These are phyloP conservation scores for Lumnitzera racemosa DNA, from an alignment of 345 rosid genomes.

Conservation along the genomic window DNA sequence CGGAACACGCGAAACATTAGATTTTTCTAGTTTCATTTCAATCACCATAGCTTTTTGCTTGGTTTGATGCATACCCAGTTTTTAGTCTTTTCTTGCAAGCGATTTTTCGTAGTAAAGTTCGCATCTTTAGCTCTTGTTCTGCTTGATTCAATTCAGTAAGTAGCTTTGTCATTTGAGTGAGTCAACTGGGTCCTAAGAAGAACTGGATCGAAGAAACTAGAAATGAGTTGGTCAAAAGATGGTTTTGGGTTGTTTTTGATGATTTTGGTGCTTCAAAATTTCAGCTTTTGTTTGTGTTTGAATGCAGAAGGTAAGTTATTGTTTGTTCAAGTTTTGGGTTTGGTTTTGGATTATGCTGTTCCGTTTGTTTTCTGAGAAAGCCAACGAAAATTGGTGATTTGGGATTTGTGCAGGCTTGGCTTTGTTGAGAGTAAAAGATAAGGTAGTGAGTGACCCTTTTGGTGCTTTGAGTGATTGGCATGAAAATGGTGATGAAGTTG, in stretches of 20 bases:
- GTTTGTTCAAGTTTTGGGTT: neutral
- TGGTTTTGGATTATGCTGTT: neutral
- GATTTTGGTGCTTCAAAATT: constrained; percentile 18
- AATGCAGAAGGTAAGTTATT: constrained; percentile 49
- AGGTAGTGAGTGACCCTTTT: constrained; percentile 37
- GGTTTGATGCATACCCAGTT: neutral
- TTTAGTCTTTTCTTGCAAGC: neutral
- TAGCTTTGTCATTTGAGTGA: neutral
- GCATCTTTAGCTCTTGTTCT: too few species aligned
- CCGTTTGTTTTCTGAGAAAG: neutral
- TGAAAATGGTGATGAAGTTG: constrained; percentile 20
- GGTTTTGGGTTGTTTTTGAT: constrained; percentile 17
- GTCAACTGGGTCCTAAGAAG: neutral
- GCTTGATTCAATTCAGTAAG: too few species aligned
- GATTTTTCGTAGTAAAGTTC: neutral
- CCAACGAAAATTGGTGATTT: constrained; percentile 2
- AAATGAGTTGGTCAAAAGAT: constrained; percentile 22
- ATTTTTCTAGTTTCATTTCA: neutral
- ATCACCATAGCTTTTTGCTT: neutral
- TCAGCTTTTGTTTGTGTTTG: constrained; percentile 32
- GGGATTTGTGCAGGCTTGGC: constrained; percentile 31
- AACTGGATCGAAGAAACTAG: constrained; percentile 20
- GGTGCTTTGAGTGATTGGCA: constrained; percentile 40
- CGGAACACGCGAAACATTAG: neutral
- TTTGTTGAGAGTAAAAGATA: constrained; percentile 29